Percentiles rank a stretch among this genome's conserved stretches.
phyloP scores from a whole-genome alignment of 768 basidiomycete species.

The Lactarius hatsudake region DNA sequence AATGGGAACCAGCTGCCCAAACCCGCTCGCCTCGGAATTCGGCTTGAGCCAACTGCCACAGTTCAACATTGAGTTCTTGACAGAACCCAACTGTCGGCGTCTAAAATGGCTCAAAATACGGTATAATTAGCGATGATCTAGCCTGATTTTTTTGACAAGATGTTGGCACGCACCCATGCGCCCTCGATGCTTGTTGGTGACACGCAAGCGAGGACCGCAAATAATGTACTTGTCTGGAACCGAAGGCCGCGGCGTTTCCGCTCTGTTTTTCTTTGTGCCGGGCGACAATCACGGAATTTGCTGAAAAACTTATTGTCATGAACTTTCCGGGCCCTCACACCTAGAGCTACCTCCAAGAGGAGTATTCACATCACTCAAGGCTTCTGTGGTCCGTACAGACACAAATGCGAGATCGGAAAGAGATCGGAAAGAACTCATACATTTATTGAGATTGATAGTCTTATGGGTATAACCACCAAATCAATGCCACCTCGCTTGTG shows the following conservation, averaged over 20 bases:
- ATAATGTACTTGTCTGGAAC: neutral
- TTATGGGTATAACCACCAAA: neutral
- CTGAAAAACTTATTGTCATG: neutral
- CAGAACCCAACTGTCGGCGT: constrained; percentile 7
- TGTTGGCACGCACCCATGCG: neutral
- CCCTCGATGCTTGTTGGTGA: constrained; percentile 9
- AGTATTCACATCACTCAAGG: constrained; percentile 12
- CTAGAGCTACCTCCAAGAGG: neutral
- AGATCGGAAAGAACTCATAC: constrained; percentile 19
- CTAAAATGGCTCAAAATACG: neutral
- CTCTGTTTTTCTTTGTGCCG: constrained; percentile 5
- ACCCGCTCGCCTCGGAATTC: constrained; percentile 23
- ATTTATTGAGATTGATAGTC: constrained; percentile 5
- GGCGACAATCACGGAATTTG: constrained; percentile 15
- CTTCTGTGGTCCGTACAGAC: neutral
- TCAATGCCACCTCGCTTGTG: constrained; percentile 2
- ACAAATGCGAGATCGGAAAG: constrained; percentile 21
- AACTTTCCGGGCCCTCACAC: neutral
- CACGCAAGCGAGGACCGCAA: constrained; percentile 6
- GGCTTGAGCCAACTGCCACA: constrained; percentile 7
- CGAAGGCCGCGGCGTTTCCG: neutral
- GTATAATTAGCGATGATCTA: constrained; percentile 8
- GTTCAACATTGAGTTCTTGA: constrained; percentile 12
- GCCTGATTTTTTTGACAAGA: constrained; percentile 1
- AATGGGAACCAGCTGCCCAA: constrained; percentile 17